phyloP scores from a whole-genome alignment of 2,329 filamentous ascomycete genomes.

The Samsoniella hepiali region DNA sequence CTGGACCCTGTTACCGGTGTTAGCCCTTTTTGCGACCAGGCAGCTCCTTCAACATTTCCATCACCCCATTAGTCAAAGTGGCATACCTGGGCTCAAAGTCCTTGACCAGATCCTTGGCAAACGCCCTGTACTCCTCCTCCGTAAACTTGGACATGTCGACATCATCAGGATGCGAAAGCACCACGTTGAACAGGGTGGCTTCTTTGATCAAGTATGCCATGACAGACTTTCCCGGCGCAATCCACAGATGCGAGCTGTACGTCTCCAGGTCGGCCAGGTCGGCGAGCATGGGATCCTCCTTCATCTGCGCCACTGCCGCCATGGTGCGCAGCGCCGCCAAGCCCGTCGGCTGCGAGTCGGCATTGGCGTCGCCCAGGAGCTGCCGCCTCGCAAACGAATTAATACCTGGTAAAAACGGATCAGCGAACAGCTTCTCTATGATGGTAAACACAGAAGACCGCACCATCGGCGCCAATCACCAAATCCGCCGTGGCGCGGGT shows the following conservation, averaged over 20 bases:
- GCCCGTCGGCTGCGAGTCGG: conserved; percentile 28
- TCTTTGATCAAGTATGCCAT: conserved; percentile 43
- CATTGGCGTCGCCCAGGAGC: conserved; percentile 19
- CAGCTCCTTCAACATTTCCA: no score
- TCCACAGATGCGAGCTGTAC: conserved; percentile 28
- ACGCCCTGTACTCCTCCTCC: conserved; percentile 11
- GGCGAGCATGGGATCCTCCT: conserved; percentile 30
- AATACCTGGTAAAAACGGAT: conserved; percentile 14
- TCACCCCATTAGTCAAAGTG: no score
- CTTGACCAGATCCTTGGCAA: conserved; percentile 14
- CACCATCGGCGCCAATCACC: conserved; percentile 36
- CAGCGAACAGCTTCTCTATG: no score
- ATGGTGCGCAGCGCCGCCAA: conserved; percentile 41
- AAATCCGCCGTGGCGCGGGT: conserved; percentile 28
- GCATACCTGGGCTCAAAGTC: conserved; percentile 13
- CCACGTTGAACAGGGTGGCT: conserved; percentile 42
- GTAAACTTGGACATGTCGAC: conserved; percentile 20
- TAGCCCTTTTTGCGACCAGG: neutral
- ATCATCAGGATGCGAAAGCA: conserved; percentile 39
- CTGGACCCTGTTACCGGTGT: conserved; percentile 14
- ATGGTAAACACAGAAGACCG: no score
- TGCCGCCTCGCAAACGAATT: conserved; percentile 29
- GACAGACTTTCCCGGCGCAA: conserved; percentile 39
- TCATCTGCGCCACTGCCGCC: conserved; percentile 36
- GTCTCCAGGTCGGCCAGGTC: conserved; percentile 33